Conservation (phyloP, 2,329 filamentous ascomycete species). For the Bretziella fagacearum region DNA sequence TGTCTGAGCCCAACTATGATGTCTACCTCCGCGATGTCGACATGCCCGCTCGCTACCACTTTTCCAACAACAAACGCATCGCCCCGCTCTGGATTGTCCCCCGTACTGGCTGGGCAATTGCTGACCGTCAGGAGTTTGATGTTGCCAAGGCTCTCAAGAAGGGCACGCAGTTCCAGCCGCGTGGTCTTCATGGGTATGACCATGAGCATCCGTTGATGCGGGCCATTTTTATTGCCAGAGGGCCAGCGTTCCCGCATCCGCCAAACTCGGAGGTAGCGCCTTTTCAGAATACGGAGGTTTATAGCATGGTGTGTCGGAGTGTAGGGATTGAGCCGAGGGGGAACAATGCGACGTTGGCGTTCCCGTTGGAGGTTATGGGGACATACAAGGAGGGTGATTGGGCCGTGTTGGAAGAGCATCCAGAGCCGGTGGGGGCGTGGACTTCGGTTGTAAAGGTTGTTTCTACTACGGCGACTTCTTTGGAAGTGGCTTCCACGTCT, state of each 20-base stretch:
- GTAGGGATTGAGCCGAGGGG: conserved; percentile 53
- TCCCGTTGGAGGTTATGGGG: conserved; percentile 49
- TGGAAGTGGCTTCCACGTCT: too few species aligned
- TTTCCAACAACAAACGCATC: conserved; percentile 72
- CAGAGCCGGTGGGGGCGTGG: conserved; percentile 19
- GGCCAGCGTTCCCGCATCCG: conserved; percentile 77
- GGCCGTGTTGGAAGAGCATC: conserved; percentile 37
- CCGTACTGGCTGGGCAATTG: conserved; percentile 82
- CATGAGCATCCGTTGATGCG: conserved; percentile 90
- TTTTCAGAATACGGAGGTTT: conserved; percentile 91
- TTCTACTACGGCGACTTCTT: conserved; percentile 14
- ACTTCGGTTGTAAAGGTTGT: conserved; percentile 9
- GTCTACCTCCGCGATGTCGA: conserved; percentile 73
- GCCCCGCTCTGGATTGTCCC: conserved; percentile 91
- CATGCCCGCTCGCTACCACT: conserved; percentile 90
- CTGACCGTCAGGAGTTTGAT: conserved; percentile 63
- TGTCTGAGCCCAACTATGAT: conserved; percentile 53
- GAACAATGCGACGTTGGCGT: conserved; percentile 74
- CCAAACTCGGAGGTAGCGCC: conserved; percentile 61
- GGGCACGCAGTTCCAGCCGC: conserved; percentile 51
- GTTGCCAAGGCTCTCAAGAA: conserved; percentile 28
- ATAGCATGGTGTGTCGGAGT: conserved; percentile 86
- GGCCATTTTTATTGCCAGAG: conserved; percentile 82
- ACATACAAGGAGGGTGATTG: conserved; percentile 37
- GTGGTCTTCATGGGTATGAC: conserved; percentile 86